Evolutionary conservation across 306 rosid genomes (phyloP), one percentile per base, ranked within the genome.

Genomic region (Psophocarpus tetragonolobus): DNA sequence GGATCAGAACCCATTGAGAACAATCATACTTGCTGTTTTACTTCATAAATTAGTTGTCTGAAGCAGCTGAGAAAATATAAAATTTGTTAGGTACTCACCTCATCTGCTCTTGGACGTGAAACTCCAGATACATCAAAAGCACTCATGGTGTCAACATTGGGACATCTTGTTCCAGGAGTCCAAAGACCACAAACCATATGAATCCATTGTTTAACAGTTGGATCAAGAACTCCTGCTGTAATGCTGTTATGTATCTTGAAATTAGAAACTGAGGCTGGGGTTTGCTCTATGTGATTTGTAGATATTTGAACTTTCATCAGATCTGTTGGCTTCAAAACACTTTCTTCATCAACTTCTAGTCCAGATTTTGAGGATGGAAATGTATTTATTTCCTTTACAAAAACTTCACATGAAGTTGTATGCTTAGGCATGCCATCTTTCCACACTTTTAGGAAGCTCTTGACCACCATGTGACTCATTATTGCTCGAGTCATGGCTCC

Each of bases 141-240:
- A 87, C 87, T 86, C 94, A 90, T 90, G 23, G 94, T 90, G 68
- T 86, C 85, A 68, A 86, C 90, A 75, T 87, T 87, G 2, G 90
- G 94, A 84, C 94, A 90, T 69, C 94, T 82, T 71, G 94, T 87
- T 82, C 83, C 84, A 36, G 94, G 90, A 84, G 94, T 90, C 94
- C 94, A 90, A 77, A 90, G 94, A 71, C 91, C 94, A 86, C 94
- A 90, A 78, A 90, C 94, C 90, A 87, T 84, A 77, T 90, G 94
- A 82, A 90, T 81, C 94, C 94, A 90, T 83, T 90, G 94, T 85
- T 86, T 90, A 67, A 84, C 80, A 78, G 84, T 74, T 4, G 86
- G 56, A 86, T 90, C 87, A 80, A 80, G 74, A 68, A 78, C 83
- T 81, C 89, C 91, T 6, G 44, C 86, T 44, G 86, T 90, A 54